A percentile compares a stretch with the other conserved stretches of the same genome.
Conservation (phyloP, 2,329 filamentous ascomycete species). For the Alternaria ventricosa region DNA sequence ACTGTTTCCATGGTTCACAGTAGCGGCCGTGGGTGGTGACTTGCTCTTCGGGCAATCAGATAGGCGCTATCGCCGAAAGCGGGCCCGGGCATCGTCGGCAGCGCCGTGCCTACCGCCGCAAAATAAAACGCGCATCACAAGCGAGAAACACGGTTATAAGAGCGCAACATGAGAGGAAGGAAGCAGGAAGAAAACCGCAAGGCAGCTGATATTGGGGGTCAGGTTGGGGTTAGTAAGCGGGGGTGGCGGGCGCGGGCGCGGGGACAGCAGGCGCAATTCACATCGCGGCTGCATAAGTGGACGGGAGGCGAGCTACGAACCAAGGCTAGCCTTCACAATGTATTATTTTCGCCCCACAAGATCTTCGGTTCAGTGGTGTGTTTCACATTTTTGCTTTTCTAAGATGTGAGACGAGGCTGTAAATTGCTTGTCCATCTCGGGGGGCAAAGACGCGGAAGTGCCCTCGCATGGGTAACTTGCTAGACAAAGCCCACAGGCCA, state of each 20-base stretch:
- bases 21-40: neutral
- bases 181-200: neutral
- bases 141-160: neutral
- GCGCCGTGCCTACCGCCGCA: neutral
- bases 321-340: neutral
- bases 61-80: neutral
- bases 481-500: neutral
- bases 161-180: neutral
- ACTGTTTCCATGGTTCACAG: slow-evolving; percentile 4
- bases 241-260: neutral
- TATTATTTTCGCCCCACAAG: neutral
- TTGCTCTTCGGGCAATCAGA: neutral
- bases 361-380: neutral
- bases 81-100: neutral
- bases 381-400: neutral
- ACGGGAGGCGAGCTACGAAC: neutral
- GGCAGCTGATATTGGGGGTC: neutral
- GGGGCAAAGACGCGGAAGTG: neutral
- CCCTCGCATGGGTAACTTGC: neutral
- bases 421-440: neutral
- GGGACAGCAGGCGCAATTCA: neutral
- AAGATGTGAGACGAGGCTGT: neutral
- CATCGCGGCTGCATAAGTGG: neutral
- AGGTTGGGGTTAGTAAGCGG: neutral
- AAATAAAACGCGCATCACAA: neutral